phyloP scores from a whole-genome alignment of 2,329 filamentous ascomycete genomes.

The Bimuria novae-zelandiae region DNA sequence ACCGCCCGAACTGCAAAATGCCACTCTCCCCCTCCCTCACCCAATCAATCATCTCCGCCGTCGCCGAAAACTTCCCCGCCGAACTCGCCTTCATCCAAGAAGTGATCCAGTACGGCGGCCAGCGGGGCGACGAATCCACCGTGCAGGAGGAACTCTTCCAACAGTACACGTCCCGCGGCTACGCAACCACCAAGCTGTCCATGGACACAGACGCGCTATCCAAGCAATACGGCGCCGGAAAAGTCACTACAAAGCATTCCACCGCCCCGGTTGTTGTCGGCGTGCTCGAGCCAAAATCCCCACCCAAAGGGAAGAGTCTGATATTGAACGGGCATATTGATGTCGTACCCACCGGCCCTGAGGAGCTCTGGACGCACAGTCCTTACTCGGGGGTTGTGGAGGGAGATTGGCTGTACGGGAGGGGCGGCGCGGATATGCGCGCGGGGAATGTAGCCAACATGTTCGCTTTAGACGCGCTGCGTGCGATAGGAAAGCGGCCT shows the following conservation, averaged over 20 bases:
- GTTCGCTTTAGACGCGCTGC: constrained; percentile 25
- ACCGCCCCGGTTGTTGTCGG: constrained; percentile 19
- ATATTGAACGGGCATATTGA: constrained; percentile 28
- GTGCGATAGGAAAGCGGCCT: constrained; percentile 24
- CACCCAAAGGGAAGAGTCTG: constrained; percentile 17
- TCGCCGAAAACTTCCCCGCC: constrained; percentile 21
- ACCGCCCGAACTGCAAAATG: constrained; percentile 4
- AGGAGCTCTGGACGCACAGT: constrained; percentile 23
- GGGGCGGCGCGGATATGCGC: constrained; percentile 25
- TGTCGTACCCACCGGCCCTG: constrained; percentile 23
- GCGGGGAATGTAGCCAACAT: constrained; percentile 23
- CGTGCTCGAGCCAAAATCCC: constrained; percentile 13
- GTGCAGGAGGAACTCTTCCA: constrained; percentile 20
- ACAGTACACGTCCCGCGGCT: constrained; percentile 18
- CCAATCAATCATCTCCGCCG: constrained; percentile 18
- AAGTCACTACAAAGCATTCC: constrained; percentile 18
- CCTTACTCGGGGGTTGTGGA: constrained; percentile 25
- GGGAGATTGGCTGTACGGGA: constrained; percentile 26
- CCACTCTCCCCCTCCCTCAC: constrained; percentile 13
- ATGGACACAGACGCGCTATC: constrained; percentile 19
- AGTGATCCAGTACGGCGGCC: constrained; percentile 24
- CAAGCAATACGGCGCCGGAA: constrained; percentile 17
- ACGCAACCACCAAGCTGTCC: constrained; percentile 16
- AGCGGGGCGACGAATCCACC: constrained; percentile 22
- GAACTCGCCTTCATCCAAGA: constrained; percentile 23